Base-by-base conservation (phyloP, 2,329 filamentous ascomycete genomes). In the Emmonsiellopsis sp. region DNA sequence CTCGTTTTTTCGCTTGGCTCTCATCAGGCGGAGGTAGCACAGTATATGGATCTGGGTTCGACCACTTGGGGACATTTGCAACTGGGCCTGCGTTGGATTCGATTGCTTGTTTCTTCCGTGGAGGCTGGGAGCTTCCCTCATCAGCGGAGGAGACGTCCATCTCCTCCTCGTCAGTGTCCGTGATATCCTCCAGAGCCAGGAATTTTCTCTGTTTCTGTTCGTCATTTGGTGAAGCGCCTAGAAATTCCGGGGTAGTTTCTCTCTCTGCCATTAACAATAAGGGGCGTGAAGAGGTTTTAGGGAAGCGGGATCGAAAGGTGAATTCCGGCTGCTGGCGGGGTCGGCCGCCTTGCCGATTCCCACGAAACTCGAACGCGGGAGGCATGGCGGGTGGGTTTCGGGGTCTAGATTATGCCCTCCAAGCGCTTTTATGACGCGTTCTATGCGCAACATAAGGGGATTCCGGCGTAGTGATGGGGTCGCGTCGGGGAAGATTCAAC, bases 31-130 rank as follows among this genome's bases (percentile, higher is more conserved):
- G 90, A 7, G 92, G 92, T 8, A 95, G 76, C 2, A 83, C 87
- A 5, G 89, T 95, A 70, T 97, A 96, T 0, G 91, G 90, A 67
- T 97, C 92, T 3, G 92, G 91, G 62, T 97, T 97, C 4, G 90
- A 95, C 92, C 92, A 97, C 68, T 87, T 90, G 2, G 90, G 89
- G 5, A 67, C 70, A 51, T 63, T 60, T 11, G 61, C 48, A 35
- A 56, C 50, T 10, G 54, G 54, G 5, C 54, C 51, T 32, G 58
- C 57, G 26, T 64, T 59, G 11, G 58, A 49, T 42, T 63, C 65
- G 5, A 67, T n/a, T 3, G 63, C 67, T 54, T 65, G 67, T 58
- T 65, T 71, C 51, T 72, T 71, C 49, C 70, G 71, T 15, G 73
- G 70, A 43, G 59, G 55, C 43, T 61, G 69, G 16, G 63, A 59